Conservation (phyloP, 2,329 filamentous ascomycete genomes). For the Beauveria sp. region DNA sequence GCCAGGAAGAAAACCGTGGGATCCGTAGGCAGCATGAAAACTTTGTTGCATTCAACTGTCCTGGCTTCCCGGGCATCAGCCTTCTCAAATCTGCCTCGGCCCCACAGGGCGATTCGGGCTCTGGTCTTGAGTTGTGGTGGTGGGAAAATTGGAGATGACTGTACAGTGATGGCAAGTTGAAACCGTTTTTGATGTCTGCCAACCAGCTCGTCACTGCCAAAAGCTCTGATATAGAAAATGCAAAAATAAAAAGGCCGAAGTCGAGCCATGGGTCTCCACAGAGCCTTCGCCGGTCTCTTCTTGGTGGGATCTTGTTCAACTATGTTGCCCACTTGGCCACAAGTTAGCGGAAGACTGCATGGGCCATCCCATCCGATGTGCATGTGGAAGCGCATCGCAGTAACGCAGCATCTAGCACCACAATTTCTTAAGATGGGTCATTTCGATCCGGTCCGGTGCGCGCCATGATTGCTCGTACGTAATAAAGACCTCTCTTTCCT, state of each 20-base stretch:
- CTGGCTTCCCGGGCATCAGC: not conserved
- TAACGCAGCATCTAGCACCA: not conserved
- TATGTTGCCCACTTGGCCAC: not conserved
- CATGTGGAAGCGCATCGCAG: not conserved
- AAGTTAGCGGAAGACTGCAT: not conserved
- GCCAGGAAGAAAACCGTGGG: not conserved
- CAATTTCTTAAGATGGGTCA: not conserved
- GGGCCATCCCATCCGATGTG: not conserved
- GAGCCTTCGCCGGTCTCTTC: not conserved
- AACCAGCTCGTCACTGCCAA: not conserved
- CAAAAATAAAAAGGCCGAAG: constrained; percentile 12
- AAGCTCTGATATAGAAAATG: not conserved
- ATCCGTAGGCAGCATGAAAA: not conserved
- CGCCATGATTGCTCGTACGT: not conserved
- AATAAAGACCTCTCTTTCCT: not conserved
- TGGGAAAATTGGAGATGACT: not conserved
- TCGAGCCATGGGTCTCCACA: constrained; percentile 11
- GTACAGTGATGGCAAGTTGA: constrained; percentile 4
- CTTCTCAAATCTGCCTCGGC: not conserved
- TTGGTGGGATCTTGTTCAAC: not conserved
- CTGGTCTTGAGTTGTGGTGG: not conserved
- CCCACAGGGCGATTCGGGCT: not conserved
- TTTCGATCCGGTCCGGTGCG: not conserved
- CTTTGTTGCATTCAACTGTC: not conserved
- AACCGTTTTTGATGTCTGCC: not conserved